phyloP scores from a whole-genome alignment of 2,329 filamentous ascomycete species.

The Cladosporium sp. region DNA sequence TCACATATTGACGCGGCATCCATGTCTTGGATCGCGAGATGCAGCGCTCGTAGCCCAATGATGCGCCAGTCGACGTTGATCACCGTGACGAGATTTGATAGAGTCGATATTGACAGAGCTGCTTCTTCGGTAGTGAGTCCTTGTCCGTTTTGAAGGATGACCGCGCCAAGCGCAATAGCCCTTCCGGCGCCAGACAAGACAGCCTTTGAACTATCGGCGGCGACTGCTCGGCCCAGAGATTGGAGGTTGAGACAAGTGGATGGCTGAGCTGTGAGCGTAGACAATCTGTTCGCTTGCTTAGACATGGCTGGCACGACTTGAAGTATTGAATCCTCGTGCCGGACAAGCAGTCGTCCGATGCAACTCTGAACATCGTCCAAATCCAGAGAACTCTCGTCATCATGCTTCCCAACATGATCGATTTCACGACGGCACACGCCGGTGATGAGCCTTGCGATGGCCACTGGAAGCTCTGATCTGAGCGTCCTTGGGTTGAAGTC shows the following conservation, averaged over 20 bases:
- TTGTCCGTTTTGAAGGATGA: constrained; percentile 23
- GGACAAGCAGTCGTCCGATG: constrained; percentile 29
- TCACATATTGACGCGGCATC: neutral
- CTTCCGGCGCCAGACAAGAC: constrained; percentile 44
- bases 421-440: constrained; percentile 25
- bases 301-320: constrained; percentile 28
- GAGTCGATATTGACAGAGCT: constrained; percentile 33
- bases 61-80: constrained; percentile 48
- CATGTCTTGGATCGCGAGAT: constrained; percentile 27
- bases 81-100: constrained; percentile 33
- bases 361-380: constrained; percentile 25
- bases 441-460: constrained; percentile 26
- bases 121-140: constrained; percentile 26
- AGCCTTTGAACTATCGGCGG: constrained; percentile 40
- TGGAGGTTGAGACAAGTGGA: constrained; percentile 27
- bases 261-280: constrained; percentile 18
- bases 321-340: constrained; percentile 33
- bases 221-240: constrained; percentile 25
- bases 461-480: constrained; percentile 33
- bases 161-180: constrained; percentile 46
- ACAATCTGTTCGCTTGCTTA: constrained; percentile 22
- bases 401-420: neutral
- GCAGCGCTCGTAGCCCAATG: constrained; percentile 42
- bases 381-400: neutral
- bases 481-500: constrained; percentile 30